phyloP scores from a whole-genome alignment of 495 filamentous ascomycete genomes.

The Choiromyces venosus region DNA sequence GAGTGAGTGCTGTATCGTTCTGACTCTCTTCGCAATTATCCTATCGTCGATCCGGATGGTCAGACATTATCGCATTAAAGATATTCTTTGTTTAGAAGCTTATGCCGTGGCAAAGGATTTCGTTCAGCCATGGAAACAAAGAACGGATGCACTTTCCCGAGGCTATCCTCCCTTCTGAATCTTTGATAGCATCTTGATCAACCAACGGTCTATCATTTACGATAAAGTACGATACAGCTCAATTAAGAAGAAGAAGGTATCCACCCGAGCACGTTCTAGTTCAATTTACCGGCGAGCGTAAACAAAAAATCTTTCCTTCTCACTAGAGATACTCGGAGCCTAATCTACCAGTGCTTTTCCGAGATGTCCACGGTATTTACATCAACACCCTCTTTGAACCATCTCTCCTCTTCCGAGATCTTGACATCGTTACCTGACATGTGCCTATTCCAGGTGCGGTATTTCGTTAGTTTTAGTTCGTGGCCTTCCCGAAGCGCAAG shows the following conservation, averaged over 20 bases:
- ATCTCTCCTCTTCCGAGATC: slow-evolving; percentile 58
- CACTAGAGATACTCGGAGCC: neutral
- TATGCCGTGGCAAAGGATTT: neutral
- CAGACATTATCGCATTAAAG: neutral
- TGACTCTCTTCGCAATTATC: neutral
- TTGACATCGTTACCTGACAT: slow-evolving; percentile 89
- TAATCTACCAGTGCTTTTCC: slow-evolving; percentile 66
- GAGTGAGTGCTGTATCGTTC: too few species aligned
- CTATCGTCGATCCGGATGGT: neutral
- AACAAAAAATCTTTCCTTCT: neutral
- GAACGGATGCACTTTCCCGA: neutral
- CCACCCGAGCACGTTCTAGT: neutral
- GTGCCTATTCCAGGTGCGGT: slow-evolving; percentile 48
- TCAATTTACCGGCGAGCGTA: neutral
- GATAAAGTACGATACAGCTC: neutral
- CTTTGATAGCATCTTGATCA: neutral
- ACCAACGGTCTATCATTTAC: neutral
- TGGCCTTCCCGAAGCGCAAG: neutral
- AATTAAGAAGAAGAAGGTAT: neutral
- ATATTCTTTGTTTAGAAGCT: neutral
- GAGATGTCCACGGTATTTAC: slow-evolving; percentile 66
- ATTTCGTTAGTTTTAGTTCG: neutral
- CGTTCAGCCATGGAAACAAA: neutral
- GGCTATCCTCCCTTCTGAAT: neutral
- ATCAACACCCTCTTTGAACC: slow-evolving; percentile 67